These are phyloP conservation scores for Sporothrix euskadiensis DNA, from an alignment of 2,329 filamentous ascomycete genomes.

Conservation along the genomic window DNA sequence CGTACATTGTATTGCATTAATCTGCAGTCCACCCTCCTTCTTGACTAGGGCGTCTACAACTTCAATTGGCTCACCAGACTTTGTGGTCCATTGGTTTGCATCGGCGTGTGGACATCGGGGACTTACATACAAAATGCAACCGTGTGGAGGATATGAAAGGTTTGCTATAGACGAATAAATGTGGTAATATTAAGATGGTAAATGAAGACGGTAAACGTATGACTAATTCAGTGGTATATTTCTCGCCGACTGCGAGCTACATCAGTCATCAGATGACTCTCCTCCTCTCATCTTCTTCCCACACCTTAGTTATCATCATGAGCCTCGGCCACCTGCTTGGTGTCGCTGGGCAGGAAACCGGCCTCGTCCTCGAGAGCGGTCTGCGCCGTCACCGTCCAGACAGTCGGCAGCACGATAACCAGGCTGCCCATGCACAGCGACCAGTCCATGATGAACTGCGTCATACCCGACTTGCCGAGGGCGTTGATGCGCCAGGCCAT, in stretches of 20 bases:
- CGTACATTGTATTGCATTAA: neutral
- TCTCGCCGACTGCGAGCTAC: neutral
- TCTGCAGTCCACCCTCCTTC: neutral
- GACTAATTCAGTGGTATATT: neutral
- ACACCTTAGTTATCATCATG: neutral
- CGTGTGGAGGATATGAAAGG: too few species aligned
- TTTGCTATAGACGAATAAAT: neutral
- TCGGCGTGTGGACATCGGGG: slow-evolving; percentile 41
- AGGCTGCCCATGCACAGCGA: slow-evolving; percentile 48
- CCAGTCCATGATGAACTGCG: slow-evolving; percentile 50
- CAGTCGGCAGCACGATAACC: slow-evolving; percentile 46
- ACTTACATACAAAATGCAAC: too few species aligned
- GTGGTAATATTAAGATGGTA: neutral
- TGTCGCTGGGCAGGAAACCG: slow-evolving; percentile 31
- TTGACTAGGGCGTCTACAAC: neutral
- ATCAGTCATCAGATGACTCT: neutral
- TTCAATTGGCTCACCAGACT: slow-evolving; percentile 9
- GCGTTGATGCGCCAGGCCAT: slow-evolving; percentile 51
- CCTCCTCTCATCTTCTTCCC: neutral
- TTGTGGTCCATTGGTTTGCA: slow-evolving; percentile 37
- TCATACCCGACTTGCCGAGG: slow-evolving; percentile 40
- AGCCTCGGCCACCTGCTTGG: slow-evolving; percentile 6
- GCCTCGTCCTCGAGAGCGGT: slow-evolving; percentile 37
- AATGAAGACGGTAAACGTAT: neutral
- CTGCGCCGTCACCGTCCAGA: slow-evolving; percentile 42